Base-by-base conservation (phyloP, 164 flowering plant genomes). In the Vitis rupestris region DNA sequence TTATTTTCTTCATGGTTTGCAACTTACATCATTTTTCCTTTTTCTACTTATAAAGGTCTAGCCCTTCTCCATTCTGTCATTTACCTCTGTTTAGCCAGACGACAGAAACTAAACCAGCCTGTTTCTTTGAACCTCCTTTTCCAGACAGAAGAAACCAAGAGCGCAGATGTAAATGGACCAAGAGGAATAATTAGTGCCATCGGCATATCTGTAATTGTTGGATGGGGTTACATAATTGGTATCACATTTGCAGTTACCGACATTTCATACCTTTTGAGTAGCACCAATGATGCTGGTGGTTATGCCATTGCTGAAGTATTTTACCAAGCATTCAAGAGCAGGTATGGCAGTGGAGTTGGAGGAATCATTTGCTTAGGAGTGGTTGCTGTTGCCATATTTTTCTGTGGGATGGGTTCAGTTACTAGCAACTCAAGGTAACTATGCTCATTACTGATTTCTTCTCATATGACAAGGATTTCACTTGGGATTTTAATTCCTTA, bases 121-220 rank as follows among this genome's bases (percentile, higher is more conserved):
- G 16, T 29, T 74, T 70, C 19, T 47, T 47, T 59, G 16, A 67
- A n/a, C 49, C 63, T 67, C 31, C 70, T 30, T 50, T 75, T 81
- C 37, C 79, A 95, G 97, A 86, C 99, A 58, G 97, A 95, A 80
- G 99, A 95, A 81, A 95, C 98, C 44, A 93, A 88, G 80, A 72
- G 72, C 69, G 97, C 99, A 11, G 99, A 95, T 72, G 78, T 49
- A 69, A 93, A 95, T 78, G 98, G 97, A n/a, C 97, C 98, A 52
- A 89, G 75, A 77, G 99, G 99, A 81, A 95, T 95, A 60, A 88
- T 93, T 27, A 90, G 92, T 68, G 73, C 97, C 16, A 90, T 95
- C 61, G 98, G 91, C 47, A 84, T 95, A 85, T 93, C 97, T 56
- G 79, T 88, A 63, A 55, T 95, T 65, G 91, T 89, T 75, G 99